A percentile compares a stretch with the other conserved stretches of the same genome.
Conservation (phyloP, 1,284 basidiomycete genomes). For the Microbotryum scabiosae region DNA sequence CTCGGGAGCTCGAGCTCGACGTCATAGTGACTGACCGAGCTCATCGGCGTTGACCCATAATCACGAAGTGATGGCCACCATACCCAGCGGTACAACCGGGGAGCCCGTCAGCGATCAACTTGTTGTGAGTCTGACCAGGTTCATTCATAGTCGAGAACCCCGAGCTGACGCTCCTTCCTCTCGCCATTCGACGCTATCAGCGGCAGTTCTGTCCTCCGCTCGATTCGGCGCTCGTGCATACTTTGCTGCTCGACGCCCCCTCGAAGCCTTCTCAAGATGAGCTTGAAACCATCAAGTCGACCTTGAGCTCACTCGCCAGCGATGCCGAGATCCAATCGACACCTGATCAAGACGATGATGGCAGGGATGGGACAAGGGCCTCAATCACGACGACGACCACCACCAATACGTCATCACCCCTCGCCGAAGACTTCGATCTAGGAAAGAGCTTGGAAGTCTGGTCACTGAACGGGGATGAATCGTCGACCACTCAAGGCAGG, state of each 20-base stretch:
- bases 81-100: too few species aligned
- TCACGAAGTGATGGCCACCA: too few species aligned
- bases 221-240: slow-evolving; percentile 22
- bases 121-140: too few species aligned
- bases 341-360: background rate
- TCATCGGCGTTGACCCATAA: too few species aligned
- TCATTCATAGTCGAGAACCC: background rate
- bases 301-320: slow-evolving; percentile 8
- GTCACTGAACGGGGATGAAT: slow-evolving; percentile 3
- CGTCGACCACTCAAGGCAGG: background rate
- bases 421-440: too few species aligned
- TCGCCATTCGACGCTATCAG: slow-evolving; percentile 2
- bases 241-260: slow-evolving; percentile 23
- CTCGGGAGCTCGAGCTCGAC: too few species aligned
- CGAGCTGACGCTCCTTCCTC: slow-evolving; percentile 1
- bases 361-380: background rate
- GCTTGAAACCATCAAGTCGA: slow-evolving; percentile 2
- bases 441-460: background rate
- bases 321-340: slow-evolving; percentile 1
- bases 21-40: too few species aligned
- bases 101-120: too few species aligned
- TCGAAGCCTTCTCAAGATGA: slow-evolving; percentile 5
- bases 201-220: slow-evolving; percentile 18
- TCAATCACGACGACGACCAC: background rate
- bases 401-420: background rate